Evolutionary conservation across 192 early-diverging fungal species (phyloP), one percentile per base, ranked within the genome.

Genomic region (Coemansia sp.): DNA sequence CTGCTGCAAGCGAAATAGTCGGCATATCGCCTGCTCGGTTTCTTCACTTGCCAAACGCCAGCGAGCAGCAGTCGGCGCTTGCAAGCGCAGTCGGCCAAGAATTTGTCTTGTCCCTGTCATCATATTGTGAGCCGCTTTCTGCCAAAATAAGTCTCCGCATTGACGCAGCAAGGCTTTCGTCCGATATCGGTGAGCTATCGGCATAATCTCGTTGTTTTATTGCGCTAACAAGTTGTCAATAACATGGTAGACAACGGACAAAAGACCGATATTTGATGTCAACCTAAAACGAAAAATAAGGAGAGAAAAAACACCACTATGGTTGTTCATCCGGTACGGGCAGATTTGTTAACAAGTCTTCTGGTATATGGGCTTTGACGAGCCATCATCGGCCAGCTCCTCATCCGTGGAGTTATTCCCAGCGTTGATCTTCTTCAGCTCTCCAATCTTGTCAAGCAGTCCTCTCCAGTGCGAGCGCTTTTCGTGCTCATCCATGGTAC

Each of bases 401-500:
- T 62, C 65, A 58, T 65, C 55, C 41, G 67, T 61, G 15, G 16
- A 47, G 47, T 52, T 37, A n/a, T n/a, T 41, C 42, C 55, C 36
- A 16, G 16, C 26, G 26, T 39, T 19, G 40, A 15, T 9, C 11
- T 59, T 32, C 37, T 56, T 71, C 41, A 73, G 40, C 65, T 81
- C 79, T 22, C 79, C 79, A 21, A 76, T 71, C 65, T 63, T 69
- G 47, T 60, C 46, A 8, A 82, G 61, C 8, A 82, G 68, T 11
- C 40, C 51, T 32, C 65, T 42, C 74, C 74, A 73, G 68, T 76
- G 79, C 49, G 70, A 58, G 45, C 61, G 56, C 58, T 73, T 72
- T 21, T 62, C 22, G 18, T 26, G n/a, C 45, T 62, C 59, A 22
- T 61, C 26, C 67, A 73, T 69, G 21, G 59, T 12, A 41, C 13